A percentile compares a stretch with the other conserved stretches of the same genome.
Evolutionary conservation across 176 grass and related monocot species (phyloP).

Genomic region (Metroxylon sagu): DNA sequence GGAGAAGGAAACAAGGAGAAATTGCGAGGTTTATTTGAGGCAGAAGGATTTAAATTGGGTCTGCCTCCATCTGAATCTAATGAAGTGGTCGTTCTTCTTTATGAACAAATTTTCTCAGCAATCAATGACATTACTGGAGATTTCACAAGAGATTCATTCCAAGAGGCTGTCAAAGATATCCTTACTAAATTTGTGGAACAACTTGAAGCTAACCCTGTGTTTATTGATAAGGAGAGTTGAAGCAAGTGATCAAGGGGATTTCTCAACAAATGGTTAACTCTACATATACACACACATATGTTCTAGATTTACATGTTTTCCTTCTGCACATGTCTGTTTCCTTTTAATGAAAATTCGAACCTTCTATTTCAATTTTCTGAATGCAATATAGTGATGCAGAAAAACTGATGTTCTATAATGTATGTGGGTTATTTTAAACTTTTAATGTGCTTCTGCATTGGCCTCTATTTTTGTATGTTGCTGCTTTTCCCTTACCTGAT

Average conservation of each 20-base stretch:
- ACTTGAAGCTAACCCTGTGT: constrained; percentile 7
- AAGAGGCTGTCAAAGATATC: background rate
- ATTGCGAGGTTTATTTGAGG: background rate
- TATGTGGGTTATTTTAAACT: too few species aligned
- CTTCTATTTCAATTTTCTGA: too few species aligned
- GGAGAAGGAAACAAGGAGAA: constrained; percentile 1
- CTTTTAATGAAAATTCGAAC: too few species aligned
- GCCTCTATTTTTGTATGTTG: too few species aligned
- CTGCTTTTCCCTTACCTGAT: too few species aligned
- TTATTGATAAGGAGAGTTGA: background rate
- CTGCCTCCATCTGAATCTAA: constrained; percentile 1
- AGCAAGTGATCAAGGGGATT: background rate
- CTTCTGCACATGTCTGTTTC: too few species aligned
- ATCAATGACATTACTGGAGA: background rate
- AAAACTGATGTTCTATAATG: too few species aligned
- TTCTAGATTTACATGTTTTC: too few species aligned
- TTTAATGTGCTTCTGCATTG: too few species aligned
- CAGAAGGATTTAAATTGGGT: background rate
- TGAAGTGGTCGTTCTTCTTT: background rate
- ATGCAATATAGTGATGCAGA: too few species aligned
- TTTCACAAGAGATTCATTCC: background rate
- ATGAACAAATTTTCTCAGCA: background rate
- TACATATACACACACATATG: too few species aligned
- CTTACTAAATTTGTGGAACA: background rate
- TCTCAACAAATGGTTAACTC: too few species aligned